Evolutionary conservation across 2,329 filamentous ascomycete genomes (phyloP).

Genomic region (Diplodia scrobiculata): DNA sequence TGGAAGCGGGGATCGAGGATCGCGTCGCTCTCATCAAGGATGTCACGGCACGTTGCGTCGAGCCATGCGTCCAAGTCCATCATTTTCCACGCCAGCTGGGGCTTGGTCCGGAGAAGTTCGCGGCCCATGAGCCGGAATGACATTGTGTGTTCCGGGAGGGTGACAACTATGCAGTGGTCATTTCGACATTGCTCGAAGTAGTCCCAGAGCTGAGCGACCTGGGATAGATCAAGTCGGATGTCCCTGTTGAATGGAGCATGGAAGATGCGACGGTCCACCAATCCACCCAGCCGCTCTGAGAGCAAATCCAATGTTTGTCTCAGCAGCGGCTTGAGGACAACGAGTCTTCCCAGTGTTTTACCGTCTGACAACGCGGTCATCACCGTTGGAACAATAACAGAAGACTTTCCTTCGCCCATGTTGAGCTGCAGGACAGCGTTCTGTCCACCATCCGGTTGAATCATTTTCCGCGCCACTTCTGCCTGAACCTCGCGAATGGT

Average conservation of each 20-base stretch:
- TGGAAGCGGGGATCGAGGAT: constrained; percentile 4
- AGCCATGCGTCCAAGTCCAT: constrained; percentile 49
- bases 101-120: not conserved
- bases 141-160: constrained; percentile 22
- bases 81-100: not conserved
- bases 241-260: constrained; percentile 31
- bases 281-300: constrained; percentile 56
- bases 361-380: constrained; percentile 54
- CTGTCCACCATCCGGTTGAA: not conserved
- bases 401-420: constrained; percentile 44
- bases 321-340: constrained; percentile 64
- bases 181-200: constrained; percentile 54
- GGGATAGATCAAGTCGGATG: constrained; percentile 39
- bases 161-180: not conserved
- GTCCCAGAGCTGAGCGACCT: constrained; percentile 44
- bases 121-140: constrained; percentile 22
- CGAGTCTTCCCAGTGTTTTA: constrained; percentile 56
- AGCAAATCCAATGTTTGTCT: constrained; percentile 64
- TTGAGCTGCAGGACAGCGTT: constrained; percentile 39
- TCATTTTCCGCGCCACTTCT: constrained; percentile 62
- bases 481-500: constrained; percentile 63
- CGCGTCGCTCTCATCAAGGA: constrained; percentile 39
- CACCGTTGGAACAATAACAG: constrained; percentile 40
- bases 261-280: constrained; percentile 37
- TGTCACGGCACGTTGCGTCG: constrained; percentile 52